Base-by-base conservation (phyloP, 345 rosid genomes). In the Salix caprea region DNA sequence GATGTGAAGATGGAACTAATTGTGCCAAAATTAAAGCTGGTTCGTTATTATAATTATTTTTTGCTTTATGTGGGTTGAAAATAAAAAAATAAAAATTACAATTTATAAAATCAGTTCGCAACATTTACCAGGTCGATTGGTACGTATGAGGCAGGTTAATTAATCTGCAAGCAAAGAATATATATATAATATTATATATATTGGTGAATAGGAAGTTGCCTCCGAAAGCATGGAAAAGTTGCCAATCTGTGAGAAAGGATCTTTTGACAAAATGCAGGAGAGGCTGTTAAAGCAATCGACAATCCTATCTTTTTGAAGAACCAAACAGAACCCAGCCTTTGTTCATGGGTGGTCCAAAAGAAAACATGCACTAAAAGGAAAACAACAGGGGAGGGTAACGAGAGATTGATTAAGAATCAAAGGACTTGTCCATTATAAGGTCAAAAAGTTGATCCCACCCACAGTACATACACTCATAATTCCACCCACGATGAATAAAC, bases 361-460 rank as follows among this genome's bases (percentile, higher is more conserved):
- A 68, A 69, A 78, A 74, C 77, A 42, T 42, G 46, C 14, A 74
- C 66, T 71, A 48, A 77, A 73, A 80, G 61, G 65, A 70, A 65
- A 32, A 65, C 68, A 58, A 44, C 26, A 21, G 52, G 15, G 13
- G 7, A 65, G 69, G 71, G 83, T 76, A 80, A 79, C 79, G 74
- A 65, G 69, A 69, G 82, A 73, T 58, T 70, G 75, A 80, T 74
- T 69, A 74, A 78, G 86, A 84, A 84, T 82, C 75, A 78, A 74
- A 23, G 76, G 80, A 78, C 79, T 69, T 80, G 73, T 66, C 83
- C 83, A 80, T 79, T 80, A 78, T 76, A 36, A 78, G 83, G 90
- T 85, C 88, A 84, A 85, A 82, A 87, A 87, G 74, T 8, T 66
- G 81, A 81, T 81, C 82, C 83, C 84, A 78, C 84, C 67, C 66